Conservation (phyloP, 306 rosid genomes). For the Sphenostylis stenocarpa region DNA sequence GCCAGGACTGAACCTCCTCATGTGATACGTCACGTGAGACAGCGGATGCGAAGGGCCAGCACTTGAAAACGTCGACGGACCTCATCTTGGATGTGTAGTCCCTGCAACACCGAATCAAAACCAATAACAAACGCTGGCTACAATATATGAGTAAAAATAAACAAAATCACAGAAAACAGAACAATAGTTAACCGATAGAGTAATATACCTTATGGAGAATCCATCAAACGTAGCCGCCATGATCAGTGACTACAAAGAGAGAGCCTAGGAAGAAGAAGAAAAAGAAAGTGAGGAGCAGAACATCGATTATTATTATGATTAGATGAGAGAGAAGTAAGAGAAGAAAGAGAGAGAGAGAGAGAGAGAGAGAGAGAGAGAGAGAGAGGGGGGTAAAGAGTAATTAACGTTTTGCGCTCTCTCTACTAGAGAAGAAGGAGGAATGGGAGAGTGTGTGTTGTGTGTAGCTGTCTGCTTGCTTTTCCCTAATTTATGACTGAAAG, state of each 20-base stretch:
- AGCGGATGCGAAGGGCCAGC: conserved; percentile 67
- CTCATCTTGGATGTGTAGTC: conserved; percentile 80
- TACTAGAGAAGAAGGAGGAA: background rate
- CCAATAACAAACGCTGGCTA: background rate
- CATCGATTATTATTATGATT: conserved; percentile 15
- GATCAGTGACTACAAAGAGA: conserved; percentile 16
- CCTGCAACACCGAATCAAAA: conserved; percentile 43
- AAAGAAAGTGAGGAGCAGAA: background rate
- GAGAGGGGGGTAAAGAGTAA: background rate
- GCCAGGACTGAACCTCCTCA: conserved; percentile 43
- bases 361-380: conserved; percentile 17
- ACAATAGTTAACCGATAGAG: no score
- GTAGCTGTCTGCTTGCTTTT: conserved; percentile 58
- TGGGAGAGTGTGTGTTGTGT: background rate
- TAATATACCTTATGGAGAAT: conserved; percentile 80
- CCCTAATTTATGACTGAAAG: conserved; percentile 87
- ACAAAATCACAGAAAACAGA: background rate
- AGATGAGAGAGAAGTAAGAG: background rate
- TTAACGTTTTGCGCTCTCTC: background rate
- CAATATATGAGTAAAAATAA: background rate
- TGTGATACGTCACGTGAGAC: conserved; percentile 23
- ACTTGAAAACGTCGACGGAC: conserved; percentile 57
- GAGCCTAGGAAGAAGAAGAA: background rate
- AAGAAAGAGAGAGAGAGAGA: conserved; percentile 18
- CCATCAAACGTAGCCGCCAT: conserved; percentile 68